These are phyloP conservation scores for Trichoderma breve DNA, from an alignment of 2,329 filamentous ascomycete genomes.

Conservation along the genomic window DNA sequence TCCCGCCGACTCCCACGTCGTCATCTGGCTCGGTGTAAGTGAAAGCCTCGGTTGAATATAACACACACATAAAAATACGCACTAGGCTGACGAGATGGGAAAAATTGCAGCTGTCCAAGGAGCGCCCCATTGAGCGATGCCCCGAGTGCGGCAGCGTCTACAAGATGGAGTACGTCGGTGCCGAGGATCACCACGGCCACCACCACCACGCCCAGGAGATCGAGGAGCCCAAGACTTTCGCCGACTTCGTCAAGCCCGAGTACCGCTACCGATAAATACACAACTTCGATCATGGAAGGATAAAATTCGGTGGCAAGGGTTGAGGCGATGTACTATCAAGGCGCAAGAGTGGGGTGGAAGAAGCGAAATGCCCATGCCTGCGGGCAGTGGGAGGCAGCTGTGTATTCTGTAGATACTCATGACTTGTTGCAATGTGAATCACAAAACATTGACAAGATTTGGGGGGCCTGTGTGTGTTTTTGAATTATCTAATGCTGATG, in stretches of 20 bases:
- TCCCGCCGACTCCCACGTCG: slow-evolving; percentile 87
- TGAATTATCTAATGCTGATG: slow-evolving; percentile 6
- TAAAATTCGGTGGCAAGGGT: neutral
- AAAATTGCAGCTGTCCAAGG: slow-evolving; percentile 67
- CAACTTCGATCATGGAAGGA: slow-evolving; percentile 8
- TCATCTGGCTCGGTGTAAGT: slow-evolving; percentile 86
- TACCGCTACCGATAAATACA: slow-evolving; percentile 68
- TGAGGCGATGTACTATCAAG: slow-evolving; percentile 25
- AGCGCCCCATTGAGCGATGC: slow-evolving; percentile 92
- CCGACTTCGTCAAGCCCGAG: slow-evolving; percentile 91
- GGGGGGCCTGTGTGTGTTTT: slow-evolving; percentile 22
- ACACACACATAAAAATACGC: neutral
- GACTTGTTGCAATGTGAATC: slow-evolving; percentile 37
- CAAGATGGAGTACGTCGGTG: slow-evolving; percentile 96
- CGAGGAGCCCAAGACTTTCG: slow-evolving; percentile 91
- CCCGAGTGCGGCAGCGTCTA: slow-evolving; percentile 93
- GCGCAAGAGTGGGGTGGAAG: slow-evolving; percentile 22
- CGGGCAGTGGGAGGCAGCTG: slow-evolving; percentile 23
- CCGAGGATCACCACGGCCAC: slow-evolving; percentile 72
- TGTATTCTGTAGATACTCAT: slow-evolving; percentile 43
- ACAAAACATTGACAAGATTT: slow-evolving; percentile 32
- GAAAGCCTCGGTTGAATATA: neutral
- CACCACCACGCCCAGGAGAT: slow-evolving; percentile 55
- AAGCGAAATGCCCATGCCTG: slow-evolving; percentile 24
- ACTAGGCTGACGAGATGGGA: neutral